Conservation (phyloP, 2,329 filamentous ascomycete species). For the Dactylellina cionopaga region DNA sequence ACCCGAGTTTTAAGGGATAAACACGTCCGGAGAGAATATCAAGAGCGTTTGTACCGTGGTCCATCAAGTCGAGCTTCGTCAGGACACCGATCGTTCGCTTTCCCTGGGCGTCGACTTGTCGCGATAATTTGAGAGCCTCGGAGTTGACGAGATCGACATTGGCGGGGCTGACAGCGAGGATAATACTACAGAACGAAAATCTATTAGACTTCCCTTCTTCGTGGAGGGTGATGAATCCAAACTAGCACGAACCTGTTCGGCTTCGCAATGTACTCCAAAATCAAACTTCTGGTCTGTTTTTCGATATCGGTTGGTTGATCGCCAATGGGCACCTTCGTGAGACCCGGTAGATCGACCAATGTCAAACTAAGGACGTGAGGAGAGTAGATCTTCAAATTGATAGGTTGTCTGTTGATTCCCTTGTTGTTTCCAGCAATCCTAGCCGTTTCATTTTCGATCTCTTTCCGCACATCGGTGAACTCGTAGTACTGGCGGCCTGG, state of each 20-base stretch:
- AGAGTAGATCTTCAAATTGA: slow-evolving; percentile 98
- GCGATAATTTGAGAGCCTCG: slow-evolving; percentile 92
- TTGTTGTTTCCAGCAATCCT: slow-evolving; percentile 97
- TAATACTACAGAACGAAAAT: slow-evolving; percentile 72
- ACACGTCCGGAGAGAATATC: slow-evolving; percentile 98
- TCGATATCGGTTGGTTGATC: slow-evolving; percentile 98
- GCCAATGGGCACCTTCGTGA: slow-evolving; percentile 98
- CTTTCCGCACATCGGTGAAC: slow-evolving; percentile 90
- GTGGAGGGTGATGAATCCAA: not conserved
- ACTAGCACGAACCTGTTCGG: slow-evolving; percentile 71
- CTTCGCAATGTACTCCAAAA: slow-evolving; percentile 98
- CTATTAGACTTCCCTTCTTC: slow-evolving; percentile 9
- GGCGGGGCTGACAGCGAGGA: slow-evolving; percentile 93
- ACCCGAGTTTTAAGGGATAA: slow-evolving; percentile 94
- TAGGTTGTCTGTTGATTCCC: slow-evolving; percentile 95
- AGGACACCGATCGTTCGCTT: slow-evolving; percentile 95
- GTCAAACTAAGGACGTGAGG: slow-evolving; percentile 96
- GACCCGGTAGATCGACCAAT: slow-evolving; percentile 90
- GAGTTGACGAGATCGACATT: slow-evolving; percentile 99
- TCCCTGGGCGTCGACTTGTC: slow-evolving; percentile 94
- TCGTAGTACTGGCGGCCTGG: slow-evolving; percentile 88
- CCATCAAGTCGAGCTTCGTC: slow-evolving; percentile 97
- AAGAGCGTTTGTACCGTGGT: slow-evolving; percentile 95
- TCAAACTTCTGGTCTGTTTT: slow-evolving; percentile 95
- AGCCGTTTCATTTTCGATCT: slow-evolving; percentile 96